Percentiles rank a stretch among this genome's conserved stretches.
phyloP scores from a whole-genome alignment of 2,329 filamentous ascomycete genomes.

The Aspergillus brunneoviolaceus region DNA sequence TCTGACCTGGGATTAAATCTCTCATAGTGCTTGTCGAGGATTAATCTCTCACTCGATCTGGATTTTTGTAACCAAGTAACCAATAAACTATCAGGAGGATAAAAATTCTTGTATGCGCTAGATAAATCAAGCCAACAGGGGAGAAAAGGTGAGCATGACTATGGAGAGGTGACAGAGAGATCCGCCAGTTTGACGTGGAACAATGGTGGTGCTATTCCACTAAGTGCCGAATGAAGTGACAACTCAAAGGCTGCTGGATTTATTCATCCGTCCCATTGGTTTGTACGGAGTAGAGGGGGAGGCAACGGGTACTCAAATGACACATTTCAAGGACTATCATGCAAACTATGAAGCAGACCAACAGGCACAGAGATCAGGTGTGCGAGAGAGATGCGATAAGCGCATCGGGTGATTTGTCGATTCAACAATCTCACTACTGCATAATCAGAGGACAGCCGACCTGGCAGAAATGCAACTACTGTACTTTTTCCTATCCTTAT shows the following conservation, averaged over 20 bases:
- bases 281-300: background rate
- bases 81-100: background rate
- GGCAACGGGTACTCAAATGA: background rate
- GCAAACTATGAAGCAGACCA: background rate
- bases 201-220: constrained; percentile 8
- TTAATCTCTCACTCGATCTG: background rate
- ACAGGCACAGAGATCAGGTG: background rate
- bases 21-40: background rate
- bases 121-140: background rate
- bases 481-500: background rate
- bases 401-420: background rate
- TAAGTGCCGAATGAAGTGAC: constrained; percentile 14
- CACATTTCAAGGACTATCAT: background rate
- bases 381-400: background rate
- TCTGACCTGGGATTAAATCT: background rate
- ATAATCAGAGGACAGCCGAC: background rate
- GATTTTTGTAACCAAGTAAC: background rate
- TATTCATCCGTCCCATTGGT: background rate
- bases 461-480: background rate
- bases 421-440: background rate
- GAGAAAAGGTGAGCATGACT: background rate
- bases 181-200: constrained; percentile 15
- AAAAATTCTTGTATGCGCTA: background rate
- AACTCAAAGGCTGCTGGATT: background rate
- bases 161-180: constrained; percentile 1